A percentile compares a stretch with the other conserved stretches of the same genome.
Conservation (phyloP, 768 basidiomycete genomes). For the Tricholoma terreum region DNA sequence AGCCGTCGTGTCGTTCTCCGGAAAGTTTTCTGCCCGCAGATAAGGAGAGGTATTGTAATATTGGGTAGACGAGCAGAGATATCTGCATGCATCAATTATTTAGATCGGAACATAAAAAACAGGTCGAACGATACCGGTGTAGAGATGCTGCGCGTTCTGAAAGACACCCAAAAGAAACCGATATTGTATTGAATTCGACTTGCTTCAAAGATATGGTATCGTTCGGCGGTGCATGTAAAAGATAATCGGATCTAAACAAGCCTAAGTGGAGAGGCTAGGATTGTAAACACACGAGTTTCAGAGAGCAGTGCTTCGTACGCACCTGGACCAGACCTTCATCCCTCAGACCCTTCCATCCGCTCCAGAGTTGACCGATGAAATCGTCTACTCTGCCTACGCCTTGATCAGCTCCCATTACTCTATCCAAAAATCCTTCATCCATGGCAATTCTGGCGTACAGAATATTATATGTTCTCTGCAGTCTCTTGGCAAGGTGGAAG, state of each 20-base stretch:
- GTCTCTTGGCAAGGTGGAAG: conserved; percentile 58
- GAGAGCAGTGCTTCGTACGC: background rate
- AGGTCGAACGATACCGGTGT: conserved; percentile 50
- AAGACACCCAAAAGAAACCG: conserved; percentile 83
- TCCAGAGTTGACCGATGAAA: conserved; percentile 86
- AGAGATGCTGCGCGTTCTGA: conserved; percentile 65
- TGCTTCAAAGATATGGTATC: conserved; percentile 65
- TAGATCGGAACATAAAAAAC: background rate
- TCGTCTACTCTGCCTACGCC: conserved; percentile 83
- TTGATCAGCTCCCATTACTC: conserved; percentile 73
- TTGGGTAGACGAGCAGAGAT: conserved; percentile 59
- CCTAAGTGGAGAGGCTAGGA: conserved; percentile 79
- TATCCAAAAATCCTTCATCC: conserved; percentile 77
- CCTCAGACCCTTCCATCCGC: conserved; percentile 74
- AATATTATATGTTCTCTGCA: conserved; percentile 80
- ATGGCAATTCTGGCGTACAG: conserved; percentile 83
- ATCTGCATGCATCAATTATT: conserved; percentile 39
- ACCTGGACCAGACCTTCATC: conserved; percentile 56
- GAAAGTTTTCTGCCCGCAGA: conserved; percentile 57
- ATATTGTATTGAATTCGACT: conserved; percentile 98
- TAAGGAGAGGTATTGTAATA: conserved; percentile 63
- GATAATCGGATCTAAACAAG: conserved; percentile 92
- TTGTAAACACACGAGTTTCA: conserved; percentile 3
- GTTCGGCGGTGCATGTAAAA: conserved; percentile 59
- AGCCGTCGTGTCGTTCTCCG: conserved; percentile 65